Conservation (phyloP, 73 alveolate genomes). For the Strombidium stylifer region DNA sequence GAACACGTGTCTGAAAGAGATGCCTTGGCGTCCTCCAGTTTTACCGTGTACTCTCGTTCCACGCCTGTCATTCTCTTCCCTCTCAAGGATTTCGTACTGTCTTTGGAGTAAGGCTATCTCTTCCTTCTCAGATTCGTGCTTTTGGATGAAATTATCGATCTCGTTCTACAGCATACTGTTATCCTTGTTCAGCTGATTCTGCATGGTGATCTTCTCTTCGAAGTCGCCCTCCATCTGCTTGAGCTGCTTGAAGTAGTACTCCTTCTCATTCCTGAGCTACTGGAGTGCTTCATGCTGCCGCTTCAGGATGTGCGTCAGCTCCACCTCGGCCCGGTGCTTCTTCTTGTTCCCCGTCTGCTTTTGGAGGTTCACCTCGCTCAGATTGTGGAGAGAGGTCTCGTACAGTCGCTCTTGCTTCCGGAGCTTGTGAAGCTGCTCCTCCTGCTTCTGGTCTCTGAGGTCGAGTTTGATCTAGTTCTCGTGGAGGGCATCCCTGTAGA, state of each 20-base stretch:
- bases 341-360: conserved; percentile 2
- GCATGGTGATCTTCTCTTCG: conserved; percentile 3
- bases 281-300: not conserved
- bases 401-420: conserved; percentile 3
- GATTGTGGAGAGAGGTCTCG: conserved; percentile 4
- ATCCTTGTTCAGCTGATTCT: conserved; percentile 1
- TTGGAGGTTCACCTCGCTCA: conserved; percentile 1
- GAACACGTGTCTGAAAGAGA: no score
- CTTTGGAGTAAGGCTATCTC: no score
- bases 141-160: no score
- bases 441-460: conserved; percentile 9
- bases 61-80: no score
- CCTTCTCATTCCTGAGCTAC: conserved; percentile 24
- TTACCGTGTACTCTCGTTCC: no score
- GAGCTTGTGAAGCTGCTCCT: conserved; percentile 3
- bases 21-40: no score
- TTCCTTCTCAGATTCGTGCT: no score
- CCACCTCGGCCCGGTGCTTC: conserved; percentile 1
- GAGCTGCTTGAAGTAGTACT: not conserved
- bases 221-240: not conserved
- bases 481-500: conserved; percentile 35
- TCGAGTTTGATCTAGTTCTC: conserved; percentile 19
- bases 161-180: conserved; percentile 29
- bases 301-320: not conserved
- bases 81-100: no score